Evolutionary conservation across 306 rosid genomes (phyloP), one percentile per base, ranked within the genome.

Genomic region (Citrullus amarus): DNA sequence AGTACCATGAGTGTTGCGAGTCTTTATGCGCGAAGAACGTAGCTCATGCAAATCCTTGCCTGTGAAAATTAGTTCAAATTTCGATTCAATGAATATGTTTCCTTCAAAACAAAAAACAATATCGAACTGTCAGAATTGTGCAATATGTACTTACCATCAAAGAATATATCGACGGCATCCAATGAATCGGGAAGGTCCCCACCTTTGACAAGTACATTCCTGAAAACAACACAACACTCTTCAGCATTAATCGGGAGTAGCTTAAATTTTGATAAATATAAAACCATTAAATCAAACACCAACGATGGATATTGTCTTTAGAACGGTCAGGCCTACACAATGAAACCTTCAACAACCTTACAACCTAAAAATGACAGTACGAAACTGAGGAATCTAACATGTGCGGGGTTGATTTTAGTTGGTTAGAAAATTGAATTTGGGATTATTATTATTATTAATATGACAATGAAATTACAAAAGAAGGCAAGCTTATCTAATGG

Each of bases 121-220:
- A 58, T 76, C 68, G 39, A 53, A 68, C 34, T 5, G 46, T 13
- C 75, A 10, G 79, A 69, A 81, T 77, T 83, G 36, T 30, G 54
- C 58, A 63, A 62, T 71, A 13, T 11, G 78, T 82, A 9, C 91
- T 83, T 72, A 91, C 98, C 97, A 81, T 95, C 89, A 69, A 86
- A 95, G 85, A 95, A 88, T 71, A 95, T 79, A 87, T 95, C 98
- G 85, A 88, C 58, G 20, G 98, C 92, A 78, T 95, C 93, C 69
- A 77, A 83, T 39, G 97, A 92, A 88, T 87, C 87, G 22, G 90
- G 96, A 66, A 92, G 97, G 86, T 95, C 90, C 67, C 98, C 97
- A n/a, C 98, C 98, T 83, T 95, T 95, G 85, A 95, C 89, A 58
- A 95, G 96, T 20, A 95, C 97, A 76, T 83, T 90, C 89, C 98